Evolutionary conservation across 192 early-diverging fungal genomes (phyloP).

Genomic region (Gryganskiella cystojenkinii): DNA sequence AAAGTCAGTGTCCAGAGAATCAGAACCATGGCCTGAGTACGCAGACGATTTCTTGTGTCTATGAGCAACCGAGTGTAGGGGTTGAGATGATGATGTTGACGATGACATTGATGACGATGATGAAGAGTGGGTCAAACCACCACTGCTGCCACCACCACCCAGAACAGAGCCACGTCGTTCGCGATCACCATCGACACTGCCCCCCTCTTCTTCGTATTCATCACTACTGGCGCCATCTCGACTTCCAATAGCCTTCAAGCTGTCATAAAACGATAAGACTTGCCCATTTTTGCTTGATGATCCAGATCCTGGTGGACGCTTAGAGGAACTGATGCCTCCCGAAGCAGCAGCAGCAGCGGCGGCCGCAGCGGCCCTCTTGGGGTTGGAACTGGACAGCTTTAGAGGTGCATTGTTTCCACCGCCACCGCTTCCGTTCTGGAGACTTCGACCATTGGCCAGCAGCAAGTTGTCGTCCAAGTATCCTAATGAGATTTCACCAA

Average conservation of each 20-base stretch:
- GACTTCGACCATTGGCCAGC: conserved; percentile 38
- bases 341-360: not conserved
- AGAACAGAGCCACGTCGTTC: conserved; percentile 1
- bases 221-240: conserved; percentile 12
- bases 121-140: not conserved
- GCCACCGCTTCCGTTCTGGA: conserved; percentile 22
- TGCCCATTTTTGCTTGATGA: conserved; percentile 50
- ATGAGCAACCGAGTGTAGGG: conserved; percentile 16
- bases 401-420: not conserved
- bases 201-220: not conserved
- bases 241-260: conserved; percentile 43
- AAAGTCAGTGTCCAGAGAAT: conserved; percentile 40
- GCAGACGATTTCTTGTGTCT: conserved; percentile 50
- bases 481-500: conserved; percentile 45
- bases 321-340: conserved; percentile 29
- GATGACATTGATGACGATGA: conserved; percentile 1
- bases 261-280: conserved; percentile 45
- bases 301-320: conserved; percentile 41
- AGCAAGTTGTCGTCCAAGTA: conserved; percentile 37
- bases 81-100: conserved; percentile 29
- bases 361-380: conserved; percentile 20
- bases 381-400: conserved; percentile 48
- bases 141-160: conserved; percentile 1
- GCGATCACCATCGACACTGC: not conserved
- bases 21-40: conserved; percentile 21